A percentile compares a stretch with the other conserved stretches of the same genome.
Conservation (phyloP, 164 flowering plant species). For the Warburgia ugandensis region DNA sequence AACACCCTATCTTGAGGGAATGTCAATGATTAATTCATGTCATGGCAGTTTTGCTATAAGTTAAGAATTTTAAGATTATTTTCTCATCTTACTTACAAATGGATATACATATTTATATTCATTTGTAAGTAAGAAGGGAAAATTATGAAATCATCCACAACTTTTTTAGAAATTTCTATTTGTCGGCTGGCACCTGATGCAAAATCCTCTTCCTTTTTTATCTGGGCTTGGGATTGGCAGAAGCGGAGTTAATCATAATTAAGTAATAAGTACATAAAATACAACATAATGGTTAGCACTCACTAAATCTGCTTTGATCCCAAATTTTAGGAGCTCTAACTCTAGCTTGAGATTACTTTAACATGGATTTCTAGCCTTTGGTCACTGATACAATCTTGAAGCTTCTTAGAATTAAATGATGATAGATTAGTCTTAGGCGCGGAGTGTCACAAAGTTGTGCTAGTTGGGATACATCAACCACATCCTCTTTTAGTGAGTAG, state of each 20-base stretch:
- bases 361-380: conserved; percentile 78
- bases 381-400: conserved; percentile 46
- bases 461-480: conserved; percentile 62
- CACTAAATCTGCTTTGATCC: conserved; percentile 45
- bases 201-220: conserved; percentile 41
- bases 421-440: conserved; percentile 66
- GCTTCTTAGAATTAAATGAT: conserved; percentile 44
- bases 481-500: conserved; percentile 54
- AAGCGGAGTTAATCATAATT: conserved; percentile 1
- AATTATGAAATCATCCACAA: too few relatives aligned
- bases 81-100: too few relatives aligned
- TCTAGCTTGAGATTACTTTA: conserved; percentile 71
- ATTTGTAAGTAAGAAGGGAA: too few relatives aligned
- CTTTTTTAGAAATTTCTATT: too few relatives aligned
- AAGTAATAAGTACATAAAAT: too few relatives aligned
- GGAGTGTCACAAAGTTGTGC: conserved; percentile 75
- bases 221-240: conserved; percentile 32
- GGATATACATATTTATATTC: too few relatives aligned
- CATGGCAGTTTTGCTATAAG: too few relatives aligned
- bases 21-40: too few relatives aligned
- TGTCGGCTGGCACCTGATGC: too few relatives aligned
- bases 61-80: too few relatives aligned
- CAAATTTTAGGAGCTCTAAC: conserved; percentile 40
- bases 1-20: too few relatives aligned
- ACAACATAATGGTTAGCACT: conserved; percentile 11